Conservation (phyloP, 2,329 filamentous ascomycete species). For the Chalara sp. region DNA sequence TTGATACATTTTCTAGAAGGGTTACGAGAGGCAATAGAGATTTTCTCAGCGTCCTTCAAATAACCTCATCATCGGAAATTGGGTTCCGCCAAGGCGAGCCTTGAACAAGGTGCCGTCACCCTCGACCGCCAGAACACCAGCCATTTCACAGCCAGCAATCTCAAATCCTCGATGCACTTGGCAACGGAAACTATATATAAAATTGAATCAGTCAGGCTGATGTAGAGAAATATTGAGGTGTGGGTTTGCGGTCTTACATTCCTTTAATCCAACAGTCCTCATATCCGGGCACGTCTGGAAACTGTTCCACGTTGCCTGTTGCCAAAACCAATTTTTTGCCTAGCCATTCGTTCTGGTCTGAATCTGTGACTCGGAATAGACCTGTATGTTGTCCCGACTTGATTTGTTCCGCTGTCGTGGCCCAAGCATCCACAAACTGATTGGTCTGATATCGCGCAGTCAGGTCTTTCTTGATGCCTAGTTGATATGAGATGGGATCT, state of each 20-base stretch:
- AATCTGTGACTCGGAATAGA: slow-evolving; percentile 35
- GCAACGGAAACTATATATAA: too few species aligned
- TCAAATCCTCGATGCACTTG: too few species aligned
- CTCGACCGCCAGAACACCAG: too few species aligned
- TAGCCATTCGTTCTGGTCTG: slow-evolving; percentile 33
- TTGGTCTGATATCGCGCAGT: slow-evolving; percentile 30
- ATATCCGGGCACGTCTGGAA: slow-evolving; percentile 48
- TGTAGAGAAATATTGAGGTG: too few species aligned
- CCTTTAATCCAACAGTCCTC: slow-evolving; percentile 36
- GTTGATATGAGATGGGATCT: slow-evolving; percentile 27
- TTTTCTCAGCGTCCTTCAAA: too few species aligned
- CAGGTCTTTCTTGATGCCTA: slow-evolving; percentile 28
- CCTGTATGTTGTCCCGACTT: slow-evolving; percentile 11
- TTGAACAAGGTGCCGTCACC: too few species aligned
- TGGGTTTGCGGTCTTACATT: slow-evolving; percentile 1
- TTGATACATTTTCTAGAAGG: too few species aligned
- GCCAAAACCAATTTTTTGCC: slow-evolving; percentile 50
- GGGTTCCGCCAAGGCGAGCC: too few species aligned
- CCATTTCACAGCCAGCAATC: too few species aligned
- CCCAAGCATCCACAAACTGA: slow-evolving; percentile 24
- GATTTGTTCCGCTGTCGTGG: slow-evolving; percentile 15
- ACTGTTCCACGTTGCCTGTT: slow-evolving; percentile 43
- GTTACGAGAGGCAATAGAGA: too few species aligned
- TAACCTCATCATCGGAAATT: too few species aligned
- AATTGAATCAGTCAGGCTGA: too few species aligned